These are phyloP conservation scores for Magnolia changhungtana DNA, from an alignment of 164 flowering plant species.

Conservation along the genomic window DNA sequence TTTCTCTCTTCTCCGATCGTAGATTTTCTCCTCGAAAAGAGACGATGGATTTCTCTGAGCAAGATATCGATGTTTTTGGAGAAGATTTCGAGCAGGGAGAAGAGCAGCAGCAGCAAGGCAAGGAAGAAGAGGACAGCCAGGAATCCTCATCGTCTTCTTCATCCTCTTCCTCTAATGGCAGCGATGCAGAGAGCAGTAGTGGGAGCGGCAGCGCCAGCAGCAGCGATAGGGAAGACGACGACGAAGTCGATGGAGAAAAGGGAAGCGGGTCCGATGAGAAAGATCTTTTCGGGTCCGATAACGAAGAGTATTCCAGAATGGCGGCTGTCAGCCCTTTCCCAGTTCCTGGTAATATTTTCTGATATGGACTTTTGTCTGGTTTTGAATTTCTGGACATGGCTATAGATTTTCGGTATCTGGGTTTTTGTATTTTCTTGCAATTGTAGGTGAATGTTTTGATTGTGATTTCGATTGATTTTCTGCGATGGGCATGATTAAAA, in stretches of 20 bases:
- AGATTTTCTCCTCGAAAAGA: too few species aligned
- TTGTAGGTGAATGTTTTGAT: not conserved
- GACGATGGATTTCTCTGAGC: constrained; percentile 52
- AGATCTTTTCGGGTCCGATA: constrained; percentile 89
- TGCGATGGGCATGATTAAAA: not conserved
- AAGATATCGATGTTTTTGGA: constrained; percentile 57
- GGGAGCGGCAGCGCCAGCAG: constrained; percentile 32
- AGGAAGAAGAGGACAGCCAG: constrained; percentile 23
- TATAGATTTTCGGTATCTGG: not conserved
- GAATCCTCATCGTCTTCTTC: constrained; percentile 48
- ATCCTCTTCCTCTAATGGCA: constrained; percentile 41
- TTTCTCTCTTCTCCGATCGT: too few species aligned
- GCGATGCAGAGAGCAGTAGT: constrained; percentile 32
- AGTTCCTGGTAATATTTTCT: constrained; percentile 58
- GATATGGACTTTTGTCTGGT: not conserved
- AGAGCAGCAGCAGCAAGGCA: constrained; percentile 9
- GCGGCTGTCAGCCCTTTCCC: constrained; percentile 53
- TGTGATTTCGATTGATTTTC: not conserved
- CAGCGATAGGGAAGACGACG: constrained; percentile 36
- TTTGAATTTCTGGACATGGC: not conserved
- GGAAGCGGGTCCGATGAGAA: constrained; percentile 37
- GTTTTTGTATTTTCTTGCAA: not conserved
- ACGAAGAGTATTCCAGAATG: constrained; percentile 70
- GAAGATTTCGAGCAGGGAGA: constrained; percentile 44
- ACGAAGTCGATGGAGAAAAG: constrained; percentile 29